phyloP scores from a whole-genome alignment of 305 asterid genomes.

The Fraxinus floribunda region DNA sequence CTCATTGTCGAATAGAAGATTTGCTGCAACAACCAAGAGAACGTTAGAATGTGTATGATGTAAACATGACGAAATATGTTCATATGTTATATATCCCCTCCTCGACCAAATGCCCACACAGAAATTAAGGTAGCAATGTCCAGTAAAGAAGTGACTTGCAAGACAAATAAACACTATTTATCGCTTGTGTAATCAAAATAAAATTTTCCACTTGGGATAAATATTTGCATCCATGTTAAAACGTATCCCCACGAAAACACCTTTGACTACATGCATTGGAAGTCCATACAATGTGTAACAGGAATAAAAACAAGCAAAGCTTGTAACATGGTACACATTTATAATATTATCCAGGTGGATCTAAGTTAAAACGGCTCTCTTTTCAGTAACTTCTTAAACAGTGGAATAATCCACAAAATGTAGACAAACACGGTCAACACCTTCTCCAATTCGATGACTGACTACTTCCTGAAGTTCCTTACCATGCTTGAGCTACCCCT shows the following conservation, averaged over 20 bases:
- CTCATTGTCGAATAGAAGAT: conserved; percentile 24
- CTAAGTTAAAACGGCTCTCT: background rate
- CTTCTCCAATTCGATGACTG: background rate
- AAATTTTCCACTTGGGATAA: background rate
- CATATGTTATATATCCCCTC: background rate
- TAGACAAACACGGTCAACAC: background rate
- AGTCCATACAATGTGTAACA: conserved; percentile 11
- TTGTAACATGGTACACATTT: background rate
- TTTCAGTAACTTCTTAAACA: background rate
- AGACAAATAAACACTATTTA: background rate
- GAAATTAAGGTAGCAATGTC: background rate
- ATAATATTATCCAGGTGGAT: background rate
- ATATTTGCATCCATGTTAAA: background rate
- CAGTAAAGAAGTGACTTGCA: background rate
- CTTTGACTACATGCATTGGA: background rate
- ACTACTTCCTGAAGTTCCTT: background rate
- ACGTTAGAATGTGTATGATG: background rate
- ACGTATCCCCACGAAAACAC: background rate
- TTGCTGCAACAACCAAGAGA: conserved; percentile 32
- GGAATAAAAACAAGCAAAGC: conserved; percentile 5
- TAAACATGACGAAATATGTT: background rate
- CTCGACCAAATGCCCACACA: background rate
- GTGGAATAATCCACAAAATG: background rate
- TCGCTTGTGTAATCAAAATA: background rate
- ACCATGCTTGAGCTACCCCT: background rate